A percentile compares a stretch with the other conserved stretches of the same genome.
phyloP scores from a whole-genome alignment of 1,284 basidiomycete species.

The Cerrena zonata region DNA sequence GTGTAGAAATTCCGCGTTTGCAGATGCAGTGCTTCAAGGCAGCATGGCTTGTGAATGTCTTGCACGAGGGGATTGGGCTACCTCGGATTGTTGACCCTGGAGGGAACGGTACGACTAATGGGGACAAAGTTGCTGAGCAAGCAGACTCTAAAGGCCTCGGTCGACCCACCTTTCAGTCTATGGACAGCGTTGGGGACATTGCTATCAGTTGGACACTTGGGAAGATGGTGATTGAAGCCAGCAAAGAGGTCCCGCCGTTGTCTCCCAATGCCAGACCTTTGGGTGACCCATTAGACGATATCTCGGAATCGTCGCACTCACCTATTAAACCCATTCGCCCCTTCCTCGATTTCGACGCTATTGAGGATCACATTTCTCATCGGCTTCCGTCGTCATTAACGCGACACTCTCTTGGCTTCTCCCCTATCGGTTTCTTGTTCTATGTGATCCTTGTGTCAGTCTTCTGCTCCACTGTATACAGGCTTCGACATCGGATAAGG shows the following conservation, averaged over 20 bases:
- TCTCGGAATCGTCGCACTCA: conserved; percentile 43
- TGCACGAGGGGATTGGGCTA: conserved; percentile 94
- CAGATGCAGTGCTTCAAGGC: conserved; percentile 99
- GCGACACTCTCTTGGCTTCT: conserved; percentile 62
- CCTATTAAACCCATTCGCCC: conserved; percentile 57
- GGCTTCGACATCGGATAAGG: conserved; percentile 52
- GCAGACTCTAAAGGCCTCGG: conserved; percentile 79
- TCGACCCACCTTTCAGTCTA: conserved; percentile 78
- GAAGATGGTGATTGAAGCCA: conserved; percentile 96
- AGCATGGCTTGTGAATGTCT: conserved; percentile 93
- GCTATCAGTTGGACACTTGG: conserved; percentile 97
- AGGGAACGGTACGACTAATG: conserved; percentile 61
- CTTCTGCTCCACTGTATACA: conserved; percentile 40
- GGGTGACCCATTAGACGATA: conserved; percentile 63
- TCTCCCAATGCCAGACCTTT: conserved; percentile 47
- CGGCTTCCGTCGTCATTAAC: conserved; percentile 58
- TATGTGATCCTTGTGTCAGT: conserved; percentile 41
- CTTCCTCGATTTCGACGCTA: conserved; percentile 49
- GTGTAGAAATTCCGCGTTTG: conserved; percentile 77
- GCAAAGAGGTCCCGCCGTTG: conserved; percentile 66
- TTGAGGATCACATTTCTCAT: conserved; percentile 58
- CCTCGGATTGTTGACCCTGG: conserved; percentile 84
- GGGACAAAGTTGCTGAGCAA: conserved; percentile 64
- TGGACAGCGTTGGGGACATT: conserved; percentile 87
- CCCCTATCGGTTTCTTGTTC: conserved; percentile 54